Evolutionary conservation across 192 early-diverging fungal genomes (phyloP).

Genomic region (Oehlia diaphana): DNA sequence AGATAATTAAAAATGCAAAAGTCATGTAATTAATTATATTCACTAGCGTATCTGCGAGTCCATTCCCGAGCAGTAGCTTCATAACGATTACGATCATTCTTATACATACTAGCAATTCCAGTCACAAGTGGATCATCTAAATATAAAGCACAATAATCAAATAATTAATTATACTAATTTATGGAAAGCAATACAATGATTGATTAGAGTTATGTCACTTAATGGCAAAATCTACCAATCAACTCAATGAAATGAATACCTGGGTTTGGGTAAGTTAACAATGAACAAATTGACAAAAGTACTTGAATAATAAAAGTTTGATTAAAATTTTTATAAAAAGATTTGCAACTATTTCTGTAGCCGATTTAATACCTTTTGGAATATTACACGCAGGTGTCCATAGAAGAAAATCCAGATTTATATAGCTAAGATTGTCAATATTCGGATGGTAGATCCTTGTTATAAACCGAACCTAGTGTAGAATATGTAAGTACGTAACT

Average conservation of each 20-base stretch:
- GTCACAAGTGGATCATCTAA: too few relatives aligned
- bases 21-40: constrained; percentile 16
- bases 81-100: constrained; percentile 87
- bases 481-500: not conserved
- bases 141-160: too few relatives aligned
- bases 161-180: too few relatives aligned
- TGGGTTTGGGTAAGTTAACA: constrained; percentile 98
- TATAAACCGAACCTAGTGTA: constrained; percentile 80
- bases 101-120: constrained; percentile 55
- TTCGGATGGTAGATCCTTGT: constrained; percentile 98
- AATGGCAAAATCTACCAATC: too few relatives aligned
- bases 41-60: constrained; percentile 86
- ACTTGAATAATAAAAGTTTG: constrained; percentile 49
- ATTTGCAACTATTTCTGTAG: not conserved
- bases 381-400: constrained; percentile 98
- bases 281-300: constrained; percentile 96
- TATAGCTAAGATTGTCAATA: constrained; percentile 89
- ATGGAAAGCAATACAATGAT: too few relatives aligned
- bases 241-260: constrained; percentile 28
- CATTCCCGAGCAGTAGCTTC: constrained; percentile 90
- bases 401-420: constrained; percentile 86
- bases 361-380: constrained; percentile 71
- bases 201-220: too few relatives aligned
- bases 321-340: not conserved
- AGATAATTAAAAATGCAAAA: too few relatives aligned